Conservation (phyloP, 2,329 filamentous ascomycete species). For the Hysterium pulicare region DNA sequence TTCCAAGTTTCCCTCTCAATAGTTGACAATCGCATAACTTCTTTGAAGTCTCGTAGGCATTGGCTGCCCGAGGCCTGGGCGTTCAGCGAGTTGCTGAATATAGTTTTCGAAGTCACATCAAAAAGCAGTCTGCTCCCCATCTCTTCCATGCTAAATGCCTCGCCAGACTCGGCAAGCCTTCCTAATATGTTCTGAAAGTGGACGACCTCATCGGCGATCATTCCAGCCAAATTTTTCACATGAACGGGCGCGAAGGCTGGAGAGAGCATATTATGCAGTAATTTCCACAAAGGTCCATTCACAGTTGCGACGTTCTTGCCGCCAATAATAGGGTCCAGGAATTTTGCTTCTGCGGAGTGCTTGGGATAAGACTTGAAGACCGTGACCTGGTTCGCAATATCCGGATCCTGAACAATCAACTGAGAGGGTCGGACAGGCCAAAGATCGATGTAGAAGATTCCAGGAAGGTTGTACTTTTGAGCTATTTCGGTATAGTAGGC, state of each 20-base stretch:
- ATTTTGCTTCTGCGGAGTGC: slow-evolving; percentile 15
- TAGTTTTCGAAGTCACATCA: slow-evolving; percentile 24
- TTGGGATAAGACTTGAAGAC: slow-evolving; percentile 32
- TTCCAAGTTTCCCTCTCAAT: slow-evolving; percentile 18
- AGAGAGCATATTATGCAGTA: slow-evolving; percentile 31
- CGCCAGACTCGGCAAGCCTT: slow-evolving; percentile 15
- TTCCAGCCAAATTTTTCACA: slow-evolving; percentile 26
- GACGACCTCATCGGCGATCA: slow-evolving; percentile 32
- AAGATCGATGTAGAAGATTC: slow-evolving; percentile 44
- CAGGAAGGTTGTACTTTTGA: slow-evolving; percentile 32
- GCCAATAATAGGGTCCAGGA: slow-evolving; percentile 26
- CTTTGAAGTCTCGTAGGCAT: slow-evolving; percentile 18
- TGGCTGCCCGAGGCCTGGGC: slow-evolving; percentile 21
- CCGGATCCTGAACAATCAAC: slow-evolving; percentile 37
- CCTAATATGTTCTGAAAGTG: slow-evolving; percentile 25
- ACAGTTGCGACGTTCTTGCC: slow-evolving; percentile 24
- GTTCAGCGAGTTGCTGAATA: slow-evolving; percentile 22
- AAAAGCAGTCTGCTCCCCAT: slow-evolving; percentile 19
- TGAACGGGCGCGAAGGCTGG: slow-evolving; percentile 34
- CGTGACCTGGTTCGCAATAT: slow-evolving; percentile 38
- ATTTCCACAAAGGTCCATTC: slow-evolving; percentile 35
- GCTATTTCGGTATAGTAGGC: slow-evolving; percentile 30
- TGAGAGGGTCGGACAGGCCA: slow-evolving; percentile 40
- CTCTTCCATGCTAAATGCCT: slow-evolving; percentile 25
- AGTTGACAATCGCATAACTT: slow-evolving; percentile 13